Base-by-base conservation (phyloP, 169 alveolate species). In the Perkinsus chesapeaki region DNA sequence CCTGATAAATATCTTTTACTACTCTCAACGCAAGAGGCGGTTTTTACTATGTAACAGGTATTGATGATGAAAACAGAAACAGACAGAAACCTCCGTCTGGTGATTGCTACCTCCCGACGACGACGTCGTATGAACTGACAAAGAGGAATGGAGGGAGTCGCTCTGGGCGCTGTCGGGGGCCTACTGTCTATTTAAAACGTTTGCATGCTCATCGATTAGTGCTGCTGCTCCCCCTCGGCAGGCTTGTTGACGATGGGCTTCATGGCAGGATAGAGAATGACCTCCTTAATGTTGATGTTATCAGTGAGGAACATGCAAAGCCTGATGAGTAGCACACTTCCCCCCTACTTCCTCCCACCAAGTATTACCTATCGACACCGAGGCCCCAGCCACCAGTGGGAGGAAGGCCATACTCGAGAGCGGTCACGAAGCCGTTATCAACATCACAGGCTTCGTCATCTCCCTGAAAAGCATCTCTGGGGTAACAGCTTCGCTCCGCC, bases 361-460 rank as follows among this genome's bases (percentile, higher is more conserved):
- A 16, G 31, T 16, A 7, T 34, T 60, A 60, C 82, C 82, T 91
- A 94, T 99, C 99, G 43, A 99, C 97, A 36, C 99, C 99, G 92
- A 98, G 94, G 39, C 99, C 99, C 99, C 99, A 98, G 91, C 99
- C 99, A 39, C 99, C 99, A 39, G 99, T 99, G 39, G 99, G 99
- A 5, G 99, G 99, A 92, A 99, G 93, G 39, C 99, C 99, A 95
- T 98, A 98, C 95, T 98, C 99, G 94, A 99, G 96, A 23, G 99
- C 99, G 36, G 98, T 97, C 93, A 98, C 96, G 96, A 97, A 99
- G 92, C 73, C 96, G 39, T 96, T 95, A 92, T 95, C 97, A 3
- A 95, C 94, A 27, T 91, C 94, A 37, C 94, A 92, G n/a, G 96
- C 96, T 73, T 96, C 97, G 39, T 96, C 97, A 60, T 96, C 97